A percentile compares a stretch with the other conserved stretches of the same genome.
These are phyloP conservation scores for Pachyrhizus erosus DNA, from an alignment of 306 rosid species.

Conservation along the genomic window DNA sequence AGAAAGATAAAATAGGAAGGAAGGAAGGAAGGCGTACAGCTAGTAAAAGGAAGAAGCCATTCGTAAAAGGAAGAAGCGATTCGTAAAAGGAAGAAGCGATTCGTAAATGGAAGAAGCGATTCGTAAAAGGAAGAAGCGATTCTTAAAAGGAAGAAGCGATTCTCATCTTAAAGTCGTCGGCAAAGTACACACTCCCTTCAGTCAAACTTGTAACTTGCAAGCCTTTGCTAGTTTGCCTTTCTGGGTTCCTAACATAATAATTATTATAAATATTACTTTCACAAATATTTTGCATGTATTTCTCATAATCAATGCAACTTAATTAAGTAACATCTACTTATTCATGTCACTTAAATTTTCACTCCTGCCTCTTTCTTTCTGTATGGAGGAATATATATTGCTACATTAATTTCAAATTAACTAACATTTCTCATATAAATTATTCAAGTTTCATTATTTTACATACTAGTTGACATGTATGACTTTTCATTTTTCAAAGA, in stretches of 20 bases:
- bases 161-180: background rate
- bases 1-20: no score
- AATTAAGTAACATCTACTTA: background rate
- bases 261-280: background rate
- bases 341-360: background rate
- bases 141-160: background rate
- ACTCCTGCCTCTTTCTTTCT: background rate
- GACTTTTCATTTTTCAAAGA: background rate
- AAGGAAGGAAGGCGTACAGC: no score
- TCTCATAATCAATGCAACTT: background rate
- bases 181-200: background rate
- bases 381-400: background rate
- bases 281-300: background rate
- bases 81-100: no score
- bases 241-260: background rate
- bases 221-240: background rate
- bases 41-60: no score
- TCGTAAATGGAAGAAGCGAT: no score
- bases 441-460: background rate
- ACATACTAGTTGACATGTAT: background rate
- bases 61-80: no score
- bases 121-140: no score
- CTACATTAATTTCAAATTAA: background rate
- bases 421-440: no score
- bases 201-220: constrained; percentile 3